phyloP scores from a whole-genome alignment of 2,329 filamentous ascomycete species.

The Cyclaneusma minus region DNA sequence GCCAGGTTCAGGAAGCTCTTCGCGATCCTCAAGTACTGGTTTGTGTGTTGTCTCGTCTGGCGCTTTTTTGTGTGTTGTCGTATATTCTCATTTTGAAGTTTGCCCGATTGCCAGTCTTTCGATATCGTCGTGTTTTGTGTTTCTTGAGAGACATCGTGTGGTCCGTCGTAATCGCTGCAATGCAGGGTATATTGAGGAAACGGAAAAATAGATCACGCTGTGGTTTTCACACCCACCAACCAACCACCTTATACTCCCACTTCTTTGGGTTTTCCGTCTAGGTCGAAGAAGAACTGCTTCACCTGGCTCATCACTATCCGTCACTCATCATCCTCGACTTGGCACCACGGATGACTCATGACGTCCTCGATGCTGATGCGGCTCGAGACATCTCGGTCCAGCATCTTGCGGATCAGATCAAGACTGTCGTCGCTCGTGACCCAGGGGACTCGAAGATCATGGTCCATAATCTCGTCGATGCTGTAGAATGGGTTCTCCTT shows the following conservation, averaged over 20 bases:
- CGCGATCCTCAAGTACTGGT: too few relatives aligned
- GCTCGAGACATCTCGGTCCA: slow-evolving; percentile 73
- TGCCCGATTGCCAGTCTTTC: too few relatives aligned
- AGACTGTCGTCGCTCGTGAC: slow-evolving; percentile 84
- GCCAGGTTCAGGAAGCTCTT: too few relatives aligned
- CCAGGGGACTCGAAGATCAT: slow-evolving; percentile 81
- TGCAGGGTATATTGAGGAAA: too few relatives aligned
- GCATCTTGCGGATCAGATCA: slow-evolving; percentile 79
- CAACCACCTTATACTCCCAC: slow-evolving; percentile 10
- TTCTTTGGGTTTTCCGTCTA: slow-evolving; percentile 9
- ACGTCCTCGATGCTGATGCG: slow-evolving; percentile 81
- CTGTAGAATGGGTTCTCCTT: slow-evolving; percentile 99
- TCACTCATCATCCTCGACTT: slow-evolving; percentile 9
- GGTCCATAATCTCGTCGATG: slow-evolving; percentile 98
- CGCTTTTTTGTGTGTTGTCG: too few relatives aligned
- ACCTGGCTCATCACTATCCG: slow-evolving; percentile 7
- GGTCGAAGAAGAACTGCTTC: slow-evolving; percentile 9
- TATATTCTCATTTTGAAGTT: too few relatives aligned
- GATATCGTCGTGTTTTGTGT: too few relatives aligned
- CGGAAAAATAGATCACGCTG: too few relatives aligned
- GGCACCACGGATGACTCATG: slow-evolving; percentile 68
- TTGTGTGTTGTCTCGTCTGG: too few relatives aligned
- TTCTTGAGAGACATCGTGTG: too few relatives aligned
- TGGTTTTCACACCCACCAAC: too few relatives aligned
- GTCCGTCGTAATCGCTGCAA: too few relatives aligned